Evolutionary conservation across 2,329 filamentous ascomycete genomes (phyloP), one percentile per base, ranked within the genome.

Genomic region (Elsinoe perseae): DNA sequence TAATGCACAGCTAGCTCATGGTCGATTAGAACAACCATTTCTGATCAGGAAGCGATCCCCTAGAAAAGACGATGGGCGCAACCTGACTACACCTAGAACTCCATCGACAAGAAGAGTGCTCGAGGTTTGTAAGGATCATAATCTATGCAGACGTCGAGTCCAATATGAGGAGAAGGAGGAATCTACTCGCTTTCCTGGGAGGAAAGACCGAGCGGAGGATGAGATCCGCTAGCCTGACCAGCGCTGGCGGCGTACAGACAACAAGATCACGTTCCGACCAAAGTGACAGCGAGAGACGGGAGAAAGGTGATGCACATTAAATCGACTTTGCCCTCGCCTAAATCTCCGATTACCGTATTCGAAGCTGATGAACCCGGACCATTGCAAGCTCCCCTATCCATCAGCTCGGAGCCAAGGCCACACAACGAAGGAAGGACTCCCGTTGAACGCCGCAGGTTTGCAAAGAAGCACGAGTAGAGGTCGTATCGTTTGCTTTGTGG

Each of bases 401-500:
- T 52, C 28, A 43, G 20, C 20, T 43, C 3, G 2, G 25, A 44
- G 36, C 23, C 52, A 16, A 34, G 43, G 28, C 38, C 20, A 43
- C 21, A 54, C 28, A 58, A 34, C 44, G 36, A 53, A 60, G 23
- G 42, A 56, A 42, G 42, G 58, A 60, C 59, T 58, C 59, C 59
- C 54, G 54, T 57, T 56, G 44, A 60, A 60, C 59, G 59, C 58
- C 58, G 36, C 59, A 52, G n/a, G 53, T 44, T 58, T 56, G 57
- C 59, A 53, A 27, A 56, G 27, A 50, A 57, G 43, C 54, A n/a
- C n/a, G n/a, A n/a, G n/a, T n/a, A 60, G 50, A 52, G 50, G 55
- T 12, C 44, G 50, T 59, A 46, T 52, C 43, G 28, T 46, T 38
- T 43, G 59, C 54, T 52, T 53, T 54, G 36, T 57, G 46, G 43